Percentiles rank a stretch among this genome's conserved stretches.
Conservation (phyloP, 345 rosid genomes). For the Eucalyptus coolabah region DNA sequence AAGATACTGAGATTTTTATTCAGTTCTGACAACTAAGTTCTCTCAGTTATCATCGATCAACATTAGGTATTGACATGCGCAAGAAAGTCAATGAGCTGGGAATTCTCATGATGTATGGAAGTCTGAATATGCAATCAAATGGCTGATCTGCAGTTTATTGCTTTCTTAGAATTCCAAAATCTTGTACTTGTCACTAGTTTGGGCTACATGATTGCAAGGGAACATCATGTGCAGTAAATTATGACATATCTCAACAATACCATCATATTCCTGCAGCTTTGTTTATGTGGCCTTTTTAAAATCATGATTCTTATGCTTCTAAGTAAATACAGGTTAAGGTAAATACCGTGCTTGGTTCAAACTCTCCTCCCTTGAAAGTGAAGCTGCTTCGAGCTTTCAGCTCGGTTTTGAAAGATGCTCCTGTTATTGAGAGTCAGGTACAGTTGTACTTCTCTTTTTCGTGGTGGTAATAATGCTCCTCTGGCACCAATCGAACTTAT, state of each 20-base stretch:
- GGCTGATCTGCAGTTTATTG: not conserved
- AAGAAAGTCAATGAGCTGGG: not conserved
- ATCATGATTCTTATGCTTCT: not conserved
- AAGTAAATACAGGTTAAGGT: slow-evolving; percentile 58
- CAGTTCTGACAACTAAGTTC: not conserved
- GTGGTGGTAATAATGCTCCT: not conserved
- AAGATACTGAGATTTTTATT: not conserved
- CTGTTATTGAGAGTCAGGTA: slow-evolving; percentile 68
- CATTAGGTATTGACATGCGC: not conserved
- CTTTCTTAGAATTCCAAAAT: not conserved
- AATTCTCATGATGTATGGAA: not conserved
- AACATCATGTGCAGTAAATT: not conserved
- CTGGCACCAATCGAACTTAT: not conserved
- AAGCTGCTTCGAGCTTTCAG: slow-evolving; percentile 45
- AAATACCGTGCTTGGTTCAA: slow-evolving; percentile 74
- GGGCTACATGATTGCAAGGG: not conserved
- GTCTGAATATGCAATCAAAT: not conserved
- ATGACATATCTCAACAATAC: not conserved
- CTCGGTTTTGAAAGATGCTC: slow-evolving; percentile 35
- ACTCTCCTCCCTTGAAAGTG: slow-evolving; percentile 73
- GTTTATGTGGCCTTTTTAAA: not conserved
- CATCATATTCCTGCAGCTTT: not conserved
- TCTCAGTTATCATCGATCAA: not conserved
- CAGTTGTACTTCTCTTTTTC: not conserved
- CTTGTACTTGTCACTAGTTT: not conserved